A percentile compares a stretch with the other conserved stretches of the same genome.
These are phyloP conservation scores for Tausonia pullulans DNA, from an alignment of 1,284 basidiomycete species.

Conservation along the genomic window DNA sequence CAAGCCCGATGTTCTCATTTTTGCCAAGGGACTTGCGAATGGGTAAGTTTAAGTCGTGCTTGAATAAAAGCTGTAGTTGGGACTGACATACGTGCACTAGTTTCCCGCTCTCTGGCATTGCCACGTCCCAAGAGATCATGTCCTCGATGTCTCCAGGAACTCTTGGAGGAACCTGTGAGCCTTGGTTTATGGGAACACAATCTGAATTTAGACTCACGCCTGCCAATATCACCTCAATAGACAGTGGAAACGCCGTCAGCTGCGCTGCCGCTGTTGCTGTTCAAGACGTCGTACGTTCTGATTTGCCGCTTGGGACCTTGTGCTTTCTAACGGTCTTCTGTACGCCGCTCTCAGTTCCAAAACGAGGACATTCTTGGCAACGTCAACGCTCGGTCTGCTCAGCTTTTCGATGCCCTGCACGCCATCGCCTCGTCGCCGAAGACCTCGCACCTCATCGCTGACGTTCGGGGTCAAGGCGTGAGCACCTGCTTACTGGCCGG, in stretches of 20 bases:
- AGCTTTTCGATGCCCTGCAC: slow-evolving; percentile 56
- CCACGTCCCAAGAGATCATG: slow-evolving; percentile 69
- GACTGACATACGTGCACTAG: background rate
- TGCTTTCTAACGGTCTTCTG: slow-evolving; percentile 6
- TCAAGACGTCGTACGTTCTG: slow-evolving; percentile 44
- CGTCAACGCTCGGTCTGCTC: slow-evolving; percentile 57
- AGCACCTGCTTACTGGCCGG: background rate
- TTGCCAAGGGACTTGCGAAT: slow-evolving; percentile 60
- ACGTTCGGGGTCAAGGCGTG: slow-evolving; percentile 58
- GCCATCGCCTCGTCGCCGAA: slow-evolving; percentile 32
- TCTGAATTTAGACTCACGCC: too few relatives aligned
- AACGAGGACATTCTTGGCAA: slow-evolving; percentile 70
- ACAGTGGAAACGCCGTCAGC: slow-evolving; percentile 72
- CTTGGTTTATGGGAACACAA: too few relatives aligned
- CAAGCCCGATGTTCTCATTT: slow-evolving; percentile 72
- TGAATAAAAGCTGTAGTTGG: background rate
- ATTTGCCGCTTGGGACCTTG: slow-evolving; percentile 19
- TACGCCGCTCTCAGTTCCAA: slow-evolving; percentile 37
- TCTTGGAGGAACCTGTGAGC: slow-evolving; percentile 22
- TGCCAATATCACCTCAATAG: too few relatives aligned
- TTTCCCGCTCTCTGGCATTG: slow-evolving; percentile 80
- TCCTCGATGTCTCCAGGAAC: slow-evolving; percentile 31
- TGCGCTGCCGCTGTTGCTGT: slow-evolving; percentile 81
- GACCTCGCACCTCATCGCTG: slow-evolving; percentile 50
- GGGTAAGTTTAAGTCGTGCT: slow-evolving; percentile 26